Percentiles rank a stretch among this genome's conserved stretches.
phyloP scores from a whole-genome alignment of 2,329 filamentous ascomycete genomes.

The Colletotrichum tamarilloi region DNA sequence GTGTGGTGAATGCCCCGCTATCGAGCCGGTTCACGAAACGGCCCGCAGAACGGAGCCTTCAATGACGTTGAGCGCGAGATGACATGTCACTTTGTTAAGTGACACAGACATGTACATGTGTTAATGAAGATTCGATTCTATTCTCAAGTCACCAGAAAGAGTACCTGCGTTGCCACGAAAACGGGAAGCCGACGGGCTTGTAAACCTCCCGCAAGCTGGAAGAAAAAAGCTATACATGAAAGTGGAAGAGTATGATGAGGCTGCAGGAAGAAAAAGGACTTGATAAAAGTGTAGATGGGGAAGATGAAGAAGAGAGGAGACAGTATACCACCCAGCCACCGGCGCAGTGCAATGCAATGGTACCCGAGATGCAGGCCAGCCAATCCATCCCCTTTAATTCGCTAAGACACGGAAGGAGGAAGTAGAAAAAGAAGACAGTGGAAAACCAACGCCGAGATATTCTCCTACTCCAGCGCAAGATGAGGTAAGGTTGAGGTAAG shows the following conservation, averaged over 20 bases:
- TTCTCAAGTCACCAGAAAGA: neutral
- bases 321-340: constrained; percentile 5
- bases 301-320: neutral
- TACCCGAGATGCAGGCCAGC: constrained; percentile 30
- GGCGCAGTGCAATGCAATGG: constrained; percentile 29
- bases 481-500: neutral
- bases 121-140: neutral
- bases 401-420: neutral
- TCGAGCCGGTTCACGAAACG: neutral
- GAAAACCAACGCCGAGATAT: constrained; percentile 5
- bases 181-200: neutral
- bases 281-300: neutral
- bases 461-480: neutral
- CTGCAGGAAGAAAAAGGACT: neutral
- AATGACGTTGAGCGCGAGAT: neutral
- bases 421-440: neutral
- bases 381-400: constrained; percentile 2
- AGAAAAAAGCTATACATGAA: neutral
- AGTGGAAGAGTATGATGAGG: neutral
- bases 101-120: too few relatives aligned
- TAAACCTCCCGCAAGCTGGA: neutral
- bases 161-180: neutral
- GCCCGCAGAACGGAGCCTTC: neutral
- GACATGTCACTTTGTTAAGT: neutral
- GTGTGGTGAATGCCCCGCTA: neutral